Percentiles rank a stretch among this genome's conserved stretches.
These are phyloP conservation scores for Paraleonurus japonicus DNA, from an alignment of 257 asterid species.

Conservation along the genomic window DNA sequence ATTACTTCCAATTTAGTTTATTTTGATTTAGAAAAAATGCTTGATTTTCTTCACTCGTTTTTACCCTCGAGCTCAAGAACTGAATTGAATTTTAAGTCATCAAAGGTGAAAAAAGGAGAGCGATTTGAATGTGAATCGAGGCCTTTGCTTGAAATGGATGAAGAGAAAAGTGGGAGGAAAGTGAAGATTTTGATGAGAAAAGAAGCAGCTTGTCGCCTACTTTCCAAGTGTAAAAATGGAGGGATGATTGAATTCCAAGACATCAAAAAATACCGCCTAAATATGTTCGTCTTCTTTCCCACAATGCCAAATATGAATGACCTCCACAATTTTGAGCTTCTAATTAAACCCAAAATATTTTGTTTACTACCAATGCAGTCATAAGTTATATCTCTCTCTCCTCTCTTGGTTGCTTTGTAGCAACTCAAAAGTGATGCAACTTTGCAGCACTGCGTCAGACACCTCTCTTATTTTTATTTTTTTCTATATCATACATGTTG, in stretches of 20 bases:
- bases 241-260: background rate
- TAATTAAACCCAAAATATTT: too few relatives aligned
- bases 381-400: too few relatives aligned
- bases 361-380: too few relatives aligned
- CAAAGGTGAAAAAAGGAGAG: background rate
- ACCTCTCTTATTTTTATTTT: too few relatives aligned
- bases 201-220: constrained; percentile 17
- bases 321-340: too few relatives aligned
- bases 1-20: background rate
- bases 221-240: constrained; percentile 28
- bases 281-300: background rate
- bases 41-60: background rate
- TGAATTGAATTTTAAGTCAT: background rate
- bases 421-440: too few relatives aligned
- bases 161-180: background rate
- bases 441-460: too few relatives aligned
- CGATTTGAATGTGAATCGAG: background rate
- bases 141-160: constrained; percentile 3
- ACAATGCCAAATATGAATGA: constrained; percentile 20
- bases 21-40: background rate
- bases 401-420: too few relatives aligned
- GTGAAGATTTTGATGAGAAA: constrained; percentile 23
- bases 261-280: background rate
- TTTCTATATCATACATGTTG: too few relatives aligned
- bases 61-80: background rate